These are phyloP conservation scores for Xylariales sp. DNA, from an alignment of 2,329 filamentous ascomycete species.

Conservation along the genomic window DNA sequence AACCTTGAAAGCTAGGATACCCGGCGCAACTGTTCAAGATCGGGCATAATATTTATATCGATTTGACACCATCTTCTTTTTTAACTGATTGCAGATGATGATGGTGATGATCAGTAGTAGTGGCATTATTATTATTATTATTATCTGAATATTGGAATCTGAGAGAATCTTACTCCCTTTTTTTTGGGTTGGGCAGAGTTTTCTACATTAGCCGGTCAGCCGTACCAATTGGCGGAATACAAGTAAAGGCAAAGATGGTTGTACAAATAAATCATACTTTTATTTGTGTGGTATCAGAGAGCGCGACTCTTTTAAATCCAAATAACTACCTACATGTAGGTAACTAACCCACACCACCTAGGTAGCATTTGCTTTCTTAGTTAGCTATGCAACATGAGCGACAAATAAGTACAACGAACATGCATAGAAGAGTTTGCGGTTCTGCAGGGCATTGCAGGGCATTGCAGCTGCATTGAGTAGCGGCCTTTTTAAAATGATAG, in stretches of 20 bases:
- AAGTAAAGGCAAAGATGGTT: neutral
- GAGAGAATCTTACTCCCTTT: slow-evolving; percentile 1
- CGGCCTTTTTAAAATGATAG: neutral
- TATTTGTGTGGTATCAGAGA: neutral
- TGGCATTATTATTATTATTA: neutral
- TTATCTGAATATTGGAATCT: neutral
- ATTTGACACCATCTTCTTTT: slow-evolving; percentile 5
- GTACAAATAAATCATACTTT: neutral
- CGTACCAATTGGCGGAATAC: neutral
- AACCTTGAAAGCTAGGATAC: slow-evolving; percentile 21
- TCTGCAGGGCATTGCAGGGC: slow-evolving; percentile 20
- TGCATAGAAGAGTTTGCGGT: neutral
- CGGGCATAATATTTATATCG: slow-evolving; percentile 8
- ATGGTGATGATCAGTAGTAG: no score
- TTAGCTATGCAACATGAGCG: neutral
- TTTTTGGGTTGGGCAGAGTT: neutral
- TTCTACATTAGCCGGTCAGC: slow-evolving; percentile 4
- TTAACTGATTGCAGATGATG: neutral
- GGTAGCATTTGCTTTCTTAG: no score
- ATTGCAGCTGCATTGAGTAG: slow-evolving; percentile 17
- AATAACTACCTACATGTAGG: no score
- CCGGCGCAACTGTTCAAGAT: slow-evolving; percentile 3
- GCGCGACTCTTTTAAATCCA: no score
- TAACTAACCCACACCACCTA: no score
- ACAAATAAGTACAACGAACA: neutral